Conservation (phyloP, 768 basidiomycete species). For the Imleria badia region DNA sequence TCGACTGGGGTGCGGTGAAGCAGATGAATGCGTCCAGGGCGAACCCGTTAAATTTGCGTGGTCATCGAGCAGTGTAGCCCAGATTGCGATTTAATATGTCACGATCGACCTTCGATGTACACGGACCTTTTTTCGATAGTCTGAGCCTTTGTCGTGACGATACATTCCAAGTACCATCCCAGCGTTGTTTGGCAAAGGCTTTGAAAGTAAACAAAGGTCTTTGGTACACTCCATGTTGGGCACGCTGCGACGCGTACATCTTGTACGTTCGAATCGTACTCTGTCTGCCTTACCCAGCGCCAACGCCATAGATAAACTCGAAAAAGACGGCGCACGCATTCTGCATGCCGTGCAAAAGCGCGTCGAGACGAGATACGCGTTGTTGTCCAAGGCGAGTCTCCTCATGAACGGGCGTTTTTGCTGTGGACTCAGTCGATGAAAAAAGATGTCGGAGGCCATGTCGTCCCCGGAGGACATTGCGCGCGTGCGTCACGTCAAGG, state of each 20-base stretch:
- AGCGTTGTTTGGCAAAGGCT: slow-evolving; percentile 19
- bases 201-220: slow-evolving; percentile 15
- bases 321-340: slow-evolving; percentile 49
- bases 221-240: slow-evolving; percentile 16
- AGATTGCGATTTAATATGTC: too few species aligned
- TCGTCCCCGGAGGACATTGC: too few species aligned
- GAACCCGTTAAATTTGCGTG: too few species aligned
- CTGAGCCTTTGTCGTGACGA: too few species aligned
- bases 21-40: too few species aligned
- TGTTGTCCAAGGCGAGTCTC: slow-evolving; percentile 44
- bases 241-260: slow-evolving; percentile 13
- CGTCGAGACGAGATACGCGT: slow-evolving; percentile 46
- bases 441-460: slow-evolving; percentile 55
- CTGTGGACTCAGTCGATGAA: neutral
- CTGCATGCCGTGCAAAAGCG: slow-evolving; percentile 54
- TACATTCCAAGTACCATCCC: too few species aligned
- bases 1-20: too few species aligned
- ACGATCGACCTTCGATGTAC: too few species aligned
- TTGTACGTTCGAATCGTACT: slow-evolving; percentile 8
- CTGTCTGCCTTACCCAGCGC: too few species aligned
- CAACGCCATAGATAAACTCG: slow-evolving; percentile 28
- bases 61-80: too few species aligned
- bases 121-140: too few species aligned
- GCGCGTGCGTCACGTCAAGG: slow-evolving; percentile 61
- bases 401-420: neutral